Percentiles rank a stretch among this genome's conserved stretches.
Conservation (phyloP, 2,329 filamentous ascomycete species). For the Penicillium sp. region DNA sequence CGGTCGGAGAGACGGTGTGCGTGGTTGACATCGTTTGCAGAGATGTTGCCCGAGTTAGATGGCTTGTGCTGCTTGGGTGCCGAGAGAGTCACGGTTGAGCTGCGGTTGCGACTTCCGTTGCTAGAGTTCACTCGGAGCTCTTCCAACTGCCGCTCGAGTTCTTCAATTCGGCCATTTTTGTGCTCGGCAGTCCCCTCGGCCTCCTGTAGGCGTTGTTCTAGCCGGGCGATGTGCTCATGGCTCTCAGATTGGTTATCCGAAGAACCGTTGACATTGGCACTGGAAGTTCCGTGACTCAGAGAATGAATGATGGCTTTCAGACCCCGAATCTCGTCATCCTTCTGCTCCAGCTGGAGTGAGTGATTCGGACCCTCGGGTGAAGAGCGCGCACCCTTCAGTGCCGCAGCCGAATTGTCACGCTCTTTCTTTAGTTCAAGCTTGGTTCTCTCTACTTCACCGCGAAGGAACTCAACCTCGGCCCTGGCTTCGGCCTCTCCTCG, state of each 20-base stretch:
- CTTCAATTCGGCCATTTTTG: constrained; percentile 71
- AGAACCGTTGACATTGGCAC: constrained; percentile 29
- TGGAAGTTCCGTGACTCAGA: constrained; percentile 62
- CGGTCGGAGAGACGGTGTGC: constrained; percentile 41
- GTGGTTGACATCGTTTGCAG: constrained; percentile 27
- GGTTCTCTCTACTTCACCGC: constrained; percentile 90
- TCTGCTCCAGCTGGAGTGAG: constrained; percentile 79
- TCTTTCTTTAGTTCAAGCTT: constrained; percentile 83
- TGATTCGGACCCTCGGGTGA: constrained; percentile 42
- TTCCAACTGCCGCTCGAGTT: constrained; percentile 75
- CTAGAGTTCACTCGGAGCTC: constrained; percentile 30
- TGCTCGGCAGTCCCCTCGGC: constrained; percentile 67
- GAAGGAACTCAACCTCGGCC: constrained; percentile 90
- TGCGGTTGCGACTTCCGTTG: constrained; percentile 28
- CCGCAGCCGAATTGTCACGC: constrained; percentile 70
- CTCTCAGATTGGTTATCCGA: constrained; percentile 33
- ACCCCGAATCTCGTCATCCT: constrained; percentile 94
- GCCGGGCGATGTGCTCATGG: constrained; percentile 58
- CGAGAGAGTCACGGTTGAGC: constrained; percentile 35
- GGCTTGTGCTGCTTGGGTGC: constrained; percentile 33
- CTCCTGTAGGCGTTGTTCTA: constrained; percentile 77
- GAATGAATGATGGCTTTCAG: constrained; percentile 98
- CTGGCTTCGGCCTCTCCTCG: constrained; percentile 92
- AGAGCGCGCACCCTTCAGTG: constrained; percentile 52
- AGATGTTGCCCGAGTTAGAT: constrained; percentile 26